Evolutionary conservation across 768 basidiomycete genomes (phyloP), one percentile per base, ranked within the genome.

Genomic region (Boletus fagicola): DNA sequence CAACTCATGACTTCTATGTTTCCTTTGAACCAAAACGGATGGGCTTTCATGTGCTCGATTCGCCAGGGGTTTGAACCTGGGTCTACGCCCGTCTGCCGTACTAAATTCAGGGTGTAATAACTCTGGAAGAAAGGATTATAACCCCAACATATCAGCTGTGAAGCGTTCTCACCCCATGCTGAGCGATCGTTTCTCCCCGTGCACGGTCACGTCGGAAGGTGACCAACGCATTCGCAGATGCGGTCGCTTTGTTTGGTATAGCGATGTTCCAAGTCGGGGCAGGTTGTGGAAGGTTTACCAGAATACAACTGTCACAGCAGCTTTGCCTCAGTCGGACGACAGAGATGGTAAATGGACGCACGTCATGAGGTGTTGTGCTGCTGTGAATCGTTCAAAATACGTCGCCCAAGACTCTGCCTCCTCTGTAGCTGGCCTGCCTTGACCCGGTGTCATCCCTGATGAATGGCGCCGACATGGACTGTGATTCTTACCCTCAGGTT

Each of bases 1-100:
- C 53, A 60, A 53, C 40, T 47, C 62, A 61, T 68, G n/a, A 63
- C 67, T 31, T 70, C 67, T 2, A 49, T 56, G 42, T 67, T 70
- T 49, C 69, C 69, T 45, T 38, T 62, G 43, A 70, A 66, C 68
- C 68, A 68, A 52, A 64, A 64, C 16, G 66, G 68, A 54, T 70
- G 68, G 16, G 52, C 59, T 33, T 66, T 70, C 64, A 68, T 61
- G 40, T 62, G 59, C 42, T 61, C 58, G 35, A 69, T 64, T 52
- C 68, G 55, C 68, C 64, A 70, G 16, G 68, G 64, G 20, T 69
- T 68, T 11, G 46, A 54, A 10, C 60, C 56, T 15, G 59, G 50
- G 11, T 62, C 59, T 36, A 39, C 49, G 1, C 54, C 53, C 9
- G 49, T 11, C 36, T 63, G 59, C 26, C 68, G 65, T 44, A 61